These are phyloP conservation scores for Tricladium varicosporioides DNA, from an alignment of 2,329 filamentous ascomycete genomes.

Conservation along the genomic window DNA sequence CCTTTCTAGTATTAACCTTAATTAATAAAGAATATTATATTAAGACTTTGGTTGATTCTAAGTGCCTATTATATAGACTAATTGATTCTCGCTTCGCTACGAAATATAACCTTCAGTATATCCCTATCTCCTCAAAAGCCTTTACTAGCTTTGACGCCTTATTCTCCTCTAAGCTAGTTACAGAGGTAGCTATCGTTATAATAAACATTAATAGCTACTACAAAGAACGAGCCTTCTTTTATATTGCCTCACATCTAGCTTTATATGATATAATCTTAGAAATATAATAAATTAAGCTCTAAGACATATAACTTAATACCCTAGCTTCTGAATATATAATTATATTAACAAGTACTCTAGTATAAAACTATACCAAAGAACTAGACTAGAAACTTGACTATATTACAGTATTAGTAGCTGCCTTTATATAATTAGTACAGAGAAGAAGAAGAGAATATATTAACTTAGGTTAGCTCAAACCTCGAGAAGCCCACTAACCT, in stretches of 20 bases:
- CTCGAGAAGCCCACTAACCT: no score
- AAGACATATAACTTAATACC: not conserved
- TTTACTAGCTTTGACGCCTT: not conserved
- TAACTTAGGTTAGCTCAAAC: no score
- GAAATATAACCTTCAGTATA: not conserved
- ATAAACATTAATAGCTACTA: slow-evolving; percentile 5
- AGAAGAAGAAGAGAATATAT: no score
- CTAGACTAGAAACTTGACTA: not conserved
- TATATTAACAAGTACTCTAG: not conserved
- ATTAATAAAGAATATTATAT: slow-evolving; percentile 6
- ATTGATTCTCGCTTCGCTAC: not conserved
- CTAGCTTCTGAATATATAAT: not conserved
- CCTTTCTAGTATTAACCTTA: slow-evolving; percentile 7
- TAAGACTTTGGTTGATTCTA: slow-evolving; percentile 4
- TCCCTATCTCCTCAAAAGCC: not conserved
- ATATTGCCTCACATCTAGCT: slow-evolving; percentile 1
- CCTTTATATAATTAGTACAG: no score
- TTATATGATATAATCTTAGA: slow-evolving; percentile 8
- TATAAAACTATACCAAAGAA: not conserved
- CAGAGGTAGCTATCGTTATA: not conserved
- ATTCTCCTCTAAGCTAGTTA: not conserved
- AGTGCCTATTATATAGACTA: slow-evolving; percentile 5
- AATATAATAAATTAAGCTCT: not conserved
- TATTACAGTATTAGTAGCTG: no score
- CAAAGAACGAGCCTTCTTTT: slow-evolving; percentile 1